Percentiles rank a stretch among this genome's conserved stretches.
Evolutionary conservation across 106 monocot species (phyloP).

Genomic region (Apostasia shenzhenica): DNA sequence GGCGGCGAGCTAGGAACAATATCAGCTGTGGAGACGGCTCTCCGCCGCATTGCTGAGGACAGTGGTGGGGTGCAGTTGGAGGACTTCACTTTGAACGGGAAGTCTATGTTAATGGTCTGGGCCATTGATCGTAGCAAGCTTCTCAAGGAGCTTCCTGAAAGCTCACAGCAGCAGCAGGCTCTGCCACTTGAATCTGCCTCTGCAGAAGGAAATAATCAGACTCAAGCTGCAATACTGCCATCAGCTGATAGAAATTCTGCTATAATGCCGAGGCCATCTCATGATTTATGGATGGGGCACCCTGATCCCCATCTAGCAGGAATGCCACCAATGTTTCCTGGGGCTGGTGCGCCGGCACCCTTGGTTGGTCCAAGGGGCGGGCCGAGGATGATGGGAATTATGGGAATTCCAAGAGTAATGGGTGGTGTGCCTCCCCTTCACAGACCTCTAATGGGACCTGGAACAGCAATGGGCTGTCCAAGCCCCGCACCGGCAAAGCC

Average conservation of each 20-base stretch:
- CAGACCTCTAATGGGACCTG: conserved; percentile 34
- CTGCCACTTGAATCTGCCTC: conserved; percentile 7
- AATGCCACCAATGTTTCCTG: conserved; percentile 47
- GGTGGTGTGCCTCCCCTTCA: conserved; percentile 47
- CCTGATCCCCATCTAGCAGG: conserved; percentile 37
- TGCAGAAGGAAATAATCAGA: conserved; percentile 19
- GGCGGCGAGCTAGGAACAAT: conserved; percentile 60
- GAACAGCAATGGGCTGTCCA: conserved; percentile 15
- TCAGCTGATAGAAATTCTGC: conserved; percentile 10
- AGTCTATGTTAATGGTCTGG: conserved; percentile 65
- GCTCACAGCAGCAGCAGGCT: conserved; percentile 28
- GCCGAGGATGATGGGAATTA: conserved; percentile 53
- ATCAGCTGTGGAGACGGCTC: conserved; percentile 58
- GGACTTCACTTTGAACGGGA: conserved; percentile 71
- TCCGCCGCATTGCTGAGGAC: conserved; percentile 68
- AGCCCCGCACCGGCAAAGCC: conserved; percentile 26
- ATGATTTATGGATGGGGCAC: conserved; percentile 58
- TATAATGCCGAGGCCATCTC: conserved; percentile 28
- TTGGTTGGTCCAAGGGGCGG: conserved; percentile 36
- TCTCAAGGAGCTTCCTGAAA: conserved; percentile 85
- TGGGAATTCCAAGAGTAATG: conserved; percentile 68
- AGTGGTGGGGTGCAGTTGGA: conserved; percentile 70
- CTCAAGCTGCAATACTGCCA: conserved; percentile 9
- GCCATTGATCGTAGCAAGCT: conserved; percentile 76
- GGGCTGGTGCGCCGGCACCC: conserved; percentile 17